phyloP scores from a whole-genome alignment of 495 filamentous ascomycete genomes.

The Trypethelium eluteriae region DNA sequence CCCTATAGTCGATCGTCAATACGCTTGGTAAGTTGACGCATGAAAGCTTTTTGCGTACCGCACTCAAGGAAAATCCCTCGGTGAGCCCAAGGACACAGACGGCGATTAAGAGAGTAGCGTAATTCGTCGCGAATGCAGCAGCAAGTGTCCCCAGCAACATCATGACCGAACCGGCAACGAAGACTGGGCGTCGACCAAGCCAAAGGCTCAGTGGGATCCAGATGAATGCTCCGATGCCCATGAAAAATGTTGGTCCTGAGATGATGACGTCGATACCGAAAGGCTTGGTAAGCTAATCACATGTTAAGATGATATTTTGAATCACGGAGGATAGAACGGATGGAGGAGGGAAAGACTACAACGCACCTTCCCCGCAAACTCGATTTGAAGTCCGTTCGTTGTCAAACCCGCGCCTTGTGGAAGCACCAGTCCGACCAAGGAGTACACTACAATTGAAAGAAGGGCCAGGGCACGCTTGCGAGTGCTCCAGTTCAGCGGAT shows the following conservation, averaged over 20 bases:
- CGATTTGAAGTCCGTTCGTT: not conserved
- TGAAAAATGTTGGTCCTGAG: slow-evolving; percentile 17
- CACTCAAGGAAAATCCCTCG: slow-evolving; percentile 17
- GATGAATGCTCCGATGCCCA: slow-evolving; percentile 19
- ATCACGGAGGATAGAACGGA: not conserved
- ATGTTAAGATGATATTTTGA: not conserved
- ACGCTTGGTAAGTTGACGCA: not conserved
- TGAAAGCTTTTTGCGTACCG: slow-evolving; percentile 5
- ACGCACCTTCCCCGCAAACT: not conserved
- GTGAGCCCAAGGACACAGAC: slow-evolving; percentile 15
- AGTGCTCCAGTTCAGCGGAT: slow-evolving; percentile 19
- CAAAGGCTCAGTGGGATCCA: slow-evolving; percentile 19
- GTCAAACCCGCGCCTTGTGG: not conserved
- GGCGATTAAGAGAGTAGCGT: slow-evolving; percentile 8
- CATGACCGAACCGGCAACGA: slow-evolving; percentile 10
- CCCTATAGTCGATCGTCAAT: slow-evolving; percentile 4
- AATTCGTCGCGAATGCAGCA: slow-evolving; percentile 10
- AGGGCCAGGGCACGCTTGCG: slow-evolving; percentile 15
- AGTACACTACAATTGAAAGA: slow-evolving; percentile 3
- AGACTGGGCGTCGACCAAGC: slow-evolving; percentile 19
- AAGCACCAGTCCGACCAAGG: not conserved
- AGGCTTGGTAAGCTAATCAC: not conserved
- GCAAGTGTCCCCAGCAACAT: slow-evolving; percentile 12
- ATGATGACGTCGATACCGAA: slow-evolving; percentile 15
- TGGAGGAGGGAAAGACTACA: not conserved